Evolutionary conservation across 805 yeast species (phyloP).

Genomic region (Saccharomycopsis malanga): DNA sequence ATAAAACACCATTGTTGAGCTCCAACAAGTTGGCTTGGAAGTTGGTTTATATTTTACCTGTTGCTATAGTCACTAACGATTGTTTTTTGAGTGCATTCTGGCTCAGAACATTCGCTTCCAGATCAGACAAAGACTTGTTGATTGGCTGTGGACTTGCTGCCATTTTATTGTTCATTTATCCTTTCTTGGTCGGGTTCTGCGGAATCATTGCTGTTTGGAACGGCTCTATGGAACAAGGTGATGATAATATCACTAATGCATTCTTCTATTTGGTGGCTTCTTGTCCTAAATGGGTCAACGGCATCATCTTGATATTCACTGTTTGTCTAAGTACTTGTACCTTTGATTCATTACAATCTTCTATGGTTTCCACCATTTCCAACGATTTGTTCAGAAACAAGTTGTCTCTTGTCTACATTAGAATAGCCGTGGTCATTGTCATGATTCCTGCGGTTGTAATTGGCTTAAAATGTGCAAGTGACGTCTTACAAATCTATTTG

Average conservation of each 20-base stretch:
- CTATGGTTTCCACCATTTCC: conserved; percentile 80
- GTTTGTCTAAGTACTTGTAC: conserved; percentile 79
- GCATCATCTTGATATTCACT: conserved; percentile 70
- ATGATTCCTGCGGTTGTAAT: conserved; percentile 87
- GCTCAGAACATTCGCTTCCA: conserved; percentile 89
- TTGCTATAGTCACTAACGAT: conserved; percentile 87
- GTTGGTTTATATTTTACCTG: conserved; percentile 70
- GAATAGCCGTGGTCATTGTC: conserved; percentile 62
- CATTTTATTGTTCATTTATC: conserved; percentile 52
- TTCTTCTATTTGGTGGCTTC: conserved; percentile 63
- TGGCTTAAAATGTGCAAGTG: conserved; percentile 73
- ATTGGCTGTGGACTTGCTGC: conserved; percentile 76
- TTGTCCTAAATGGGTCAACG: conserved; percentile 83
- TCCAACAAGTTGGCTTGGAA: conserved; percentile 82
- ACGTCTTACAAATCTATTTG: conserved; percentile 77
- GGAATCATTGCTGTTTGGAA: conserved; percentile 92
- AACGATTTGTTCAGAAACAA: conserved; percentile 86
- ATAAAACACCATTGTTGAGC: conserved; percentile 56
- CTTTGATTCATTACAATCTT: conserved; percentile 82
- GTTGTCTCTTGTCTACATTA: conserved; percentile 55
- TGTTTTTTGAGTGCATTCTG: conserved; percentile 89
- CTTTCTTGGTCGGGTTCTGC: conserved; percentile 69
- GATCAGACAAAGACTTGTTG: conserved; percentile 63
- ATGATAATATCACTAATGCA: conserved; percentile 47
- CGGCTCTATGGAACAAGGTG: conserved; percentile 45